A percentile compares a stretch with the other conserved stretches of the same genome.
Conservation (phyloP, 345 rosid genomes). For the Kandelia obovata region DNA sequence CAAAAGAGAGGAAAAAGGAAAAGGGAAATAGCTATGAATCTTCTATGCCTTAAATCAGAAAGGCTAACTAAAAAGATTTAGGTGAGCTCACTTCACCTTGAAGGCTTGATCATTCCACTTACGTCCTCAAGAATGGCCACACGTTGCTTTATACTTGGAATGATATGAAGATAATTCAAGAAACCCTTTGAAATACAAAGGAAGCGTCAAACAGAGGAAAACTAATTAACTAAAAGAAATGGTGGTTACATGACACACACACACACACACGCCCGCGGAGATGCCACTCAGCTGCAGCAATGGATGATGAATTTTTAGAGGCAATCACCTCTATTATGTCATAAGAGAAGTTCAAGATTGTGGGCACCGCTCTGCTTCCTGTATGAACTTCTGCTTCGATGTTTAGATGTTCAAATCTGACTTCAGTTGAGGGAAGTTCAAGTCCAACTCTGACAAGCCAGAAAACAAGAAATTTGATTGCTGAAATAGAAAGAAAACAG, state of each 20-base stretch:
- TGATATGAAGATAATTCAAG: constrained; percentile 30
- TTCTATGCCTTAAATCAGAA: neutral
- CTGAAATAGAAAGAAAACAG: neutral
- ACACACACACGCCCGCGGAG: no score
- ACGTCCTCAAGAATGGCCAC: constrained; percentile 55
- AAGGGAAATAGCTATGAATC: neutral
- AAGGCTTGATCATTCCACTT: constrained; percentile 67
- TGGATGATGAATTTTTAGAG: neutral
- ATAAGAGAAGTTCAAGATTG: constrained; percentile 45
- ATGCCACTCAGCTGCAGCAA: no score
- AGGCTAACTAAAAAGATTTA: neutral
- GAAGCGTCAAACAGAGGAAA: neutral
- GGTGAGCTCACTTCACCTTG: constrained; percentile 39
- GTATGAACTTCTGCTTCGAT: constrained; percentile 57
- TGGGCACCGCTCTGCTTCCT: constrained; percentile 67
- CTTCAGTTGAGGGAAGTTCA: constrained; percentile 43
- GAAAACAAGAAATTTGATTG: neutral
- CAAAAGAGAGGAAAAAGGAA: neutral
- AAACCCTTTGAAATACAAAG: constrained; percentile 16
- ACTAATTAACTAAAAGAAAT: neutral
- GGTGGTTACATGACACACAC: no score
- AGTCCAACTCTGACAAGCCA: constrained; percentile 47
- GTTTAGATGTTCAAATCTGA: constrained; percentile 45
- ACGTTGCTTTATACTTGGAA: constrained; percentile 46
- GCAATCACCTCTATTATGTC: constrained; percentile 48